Percentiles rank a stretch among this genome's conserved stretches.
These are phyloP conservation scores for Mucor irregularis DNA, from an alignment of 371 early-diverging fungal genomes.

Conservation along the genomic window DNA sequence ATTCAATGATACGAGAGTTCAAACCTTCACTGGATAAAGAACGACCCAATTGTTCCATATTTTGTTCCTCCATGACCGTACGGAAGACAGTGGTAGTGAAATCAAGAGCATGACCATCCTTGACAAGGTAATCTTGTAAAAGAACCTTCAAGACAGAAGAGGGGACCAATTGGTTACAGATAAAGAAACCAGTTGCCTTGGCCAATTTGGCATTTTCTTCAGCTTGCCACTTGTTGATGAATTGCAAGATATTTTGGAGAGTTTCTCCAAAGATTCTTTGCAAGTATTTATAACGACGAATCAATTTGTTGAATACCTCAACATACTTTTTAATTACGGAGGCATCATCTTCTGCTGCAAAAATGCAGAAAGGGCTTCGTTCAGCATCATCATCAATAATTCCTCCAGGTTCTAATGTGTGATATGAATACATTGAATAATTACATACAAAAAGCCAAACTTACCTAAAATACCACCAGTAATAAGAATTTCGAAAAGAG, in stretches of 20 bases:
- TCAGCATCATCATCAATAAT: conserved; percentile 78
- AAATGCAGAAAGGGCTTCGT: conserved; percentile 86
- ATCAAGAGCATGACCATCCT: conserved; percentile 81
- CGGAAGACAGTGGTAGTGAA: conserved; percentile 85
- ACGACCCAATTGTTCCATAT: conserved; percentile 73
- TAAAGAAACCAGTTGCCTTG: conserved; percentile 74
- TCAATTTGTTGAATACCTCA: conserved; percentile 81
- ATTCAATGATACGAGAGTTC: conserved; percentile 76
- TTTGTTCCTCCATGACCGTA: conserved; percentile 76
- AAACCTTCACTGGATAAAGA: conserved; percentile 70
- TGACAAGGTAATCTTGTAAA: conserved; percentile 90
- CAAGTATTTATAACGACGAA: conserved; percentile 92
- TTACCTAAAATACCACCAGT: conserved; percentile 88
- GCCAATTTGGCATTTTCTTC: conserved; percentile 82
- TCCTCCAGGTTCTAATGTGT: conserved; percentile 94
- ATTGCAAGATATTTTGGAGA: conserved; percentile 80
- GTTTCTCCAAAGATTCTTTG: conserved; percentile 86
- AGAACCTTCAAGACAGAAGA: conserved; percentile 71
- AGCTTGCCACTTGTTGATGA: conserved; percentile 82
- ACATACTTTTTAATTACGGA: conserved; percentile 75
- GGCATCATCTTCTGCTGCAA: conserved; percentile 70
- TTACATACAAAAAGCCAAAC: neutral
- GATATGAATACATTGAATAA: neutral
- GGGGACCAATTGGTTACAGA: conserved; percentile 66
- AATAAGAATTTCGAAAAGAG: conserved; percentile 89